These are phyloP conservation scores for Syzygium aqueum DNA, from an alignment of 345 rosid species.

Conservation along the genomic window DNA sequence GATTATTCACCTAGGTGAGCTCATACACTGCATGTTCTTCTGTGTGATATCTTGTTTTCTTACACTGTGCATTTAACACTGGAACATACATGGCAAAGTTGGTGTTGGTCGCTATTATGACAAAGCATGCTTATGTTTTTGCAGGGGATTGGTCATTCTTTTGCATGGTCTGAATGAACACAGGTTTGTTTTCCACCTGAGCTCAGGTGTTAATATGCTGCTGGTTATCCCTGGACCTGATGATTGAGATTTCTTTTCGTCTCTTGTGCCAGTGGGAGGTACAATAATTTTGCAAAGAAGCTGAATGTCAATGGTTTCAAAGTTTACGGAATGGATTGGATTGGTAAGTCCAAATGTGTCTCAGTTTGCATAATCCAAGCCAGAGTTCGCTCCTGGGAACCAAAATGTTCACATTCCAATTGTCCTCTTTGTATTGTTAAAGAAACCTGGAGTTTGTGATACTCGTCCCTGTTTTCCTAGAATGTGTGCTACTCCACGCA, in stretches of 20 bases:
- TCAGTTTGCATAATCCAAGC: neutral
- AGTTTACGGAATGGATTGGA: conserved; percentile 94
- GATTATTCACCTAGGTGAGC: neutral
- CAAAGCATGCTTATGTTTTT: neutral
- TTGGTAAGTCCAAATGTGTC: conserved; percentile 39
- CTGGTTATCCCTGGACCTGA: neutral
- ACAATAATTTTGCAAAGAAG: conserved; percentile 75
- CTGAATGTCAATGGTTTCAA: conserved; percentile 75
- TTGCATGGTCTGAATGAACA: conserved; percentile 94
- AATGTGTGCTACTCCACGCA: neutral
- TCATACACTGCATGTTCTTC: neutral
- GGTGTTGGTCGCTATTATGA: neutral
- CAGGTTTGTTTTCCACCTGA: conserved; percentile 35
- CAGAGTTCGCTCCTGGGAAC: neutral
- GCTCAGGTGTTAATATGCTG: neutral
- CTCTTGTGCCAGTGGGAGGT: conserved; percentile 59
- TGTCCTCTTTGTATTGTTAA: neutral
- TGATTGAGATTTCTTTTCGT: neutral
- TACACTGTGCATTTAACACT: neutral
- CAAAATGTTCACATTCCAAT: neutral
- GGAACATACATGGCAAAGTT: neutral
- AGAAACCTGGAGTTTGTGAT: neutral
- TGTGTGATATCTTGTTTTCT: neutral
- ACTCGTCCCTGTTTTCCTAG: neutral
- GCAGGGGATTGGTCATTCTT: conserved; percentile 77